Base-by-base conservation (phyloP, 257 asterid genomes). In the Linderniella brevidens region DNA sequence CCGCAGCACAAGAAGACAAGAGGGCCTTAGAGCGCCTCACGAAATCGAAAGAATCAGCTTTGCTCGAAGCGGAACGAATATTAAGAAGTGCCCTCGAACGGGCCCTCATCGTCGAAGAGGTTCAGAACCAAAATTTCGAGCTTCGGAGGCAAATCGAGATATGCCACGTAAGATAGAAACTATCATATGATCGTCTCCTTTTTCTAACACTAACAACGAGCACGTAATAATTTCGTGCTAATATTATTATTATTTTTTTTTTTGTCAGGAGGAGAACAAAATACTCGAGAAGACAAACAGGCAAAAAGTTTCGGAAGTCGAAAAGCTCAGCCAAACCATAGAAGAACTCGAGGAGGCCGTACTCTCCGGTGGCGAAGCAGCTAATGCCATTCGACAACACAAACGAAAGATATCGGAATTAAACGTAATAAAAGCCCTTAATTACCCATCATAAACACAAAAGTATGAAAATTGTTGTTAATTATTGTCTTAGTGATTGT, bases 321-420 rank as follows among this genome's bases (percentile, higher is more conserved):
- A 80, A 71, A 84, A 78, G 72, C 92, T 88, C 51, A 80, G 94
- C 50, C 95, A 84, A 73, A 80, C 94, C 50, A 95, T 87, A 37
- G 90, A 77, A 56, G 97, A 87, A 73, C 97, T 87, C 58, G 97
- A 87, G 66, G 97, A 87, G 70, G 97, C 95, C 35, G 97, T 87
- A 61, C 86, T 87, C 63, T 86, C 95, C 59, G 95, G 97, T 35
- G 97, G 97, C 52, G 95, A 95, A 19, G 95, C 97, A 61, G 95
- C 97, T 58, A 87, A 87, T 74, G 93, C 97, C 54, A 94, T 84
- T 8, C 79, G 98, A 56, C 94, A 88, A 69, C 80, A 88, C 68
- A 95, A 84, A 72, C 80, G 98, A 59, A 88, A 88, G 76, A 90
- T 88, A 62, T 95, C 84, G 67, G 98, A 88, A 79, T 74, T 88